Base-by-base conservation (phyloP, 2,329 filamentous ascomycete genomes). In the Dothideomycetes sp. region DNA sequence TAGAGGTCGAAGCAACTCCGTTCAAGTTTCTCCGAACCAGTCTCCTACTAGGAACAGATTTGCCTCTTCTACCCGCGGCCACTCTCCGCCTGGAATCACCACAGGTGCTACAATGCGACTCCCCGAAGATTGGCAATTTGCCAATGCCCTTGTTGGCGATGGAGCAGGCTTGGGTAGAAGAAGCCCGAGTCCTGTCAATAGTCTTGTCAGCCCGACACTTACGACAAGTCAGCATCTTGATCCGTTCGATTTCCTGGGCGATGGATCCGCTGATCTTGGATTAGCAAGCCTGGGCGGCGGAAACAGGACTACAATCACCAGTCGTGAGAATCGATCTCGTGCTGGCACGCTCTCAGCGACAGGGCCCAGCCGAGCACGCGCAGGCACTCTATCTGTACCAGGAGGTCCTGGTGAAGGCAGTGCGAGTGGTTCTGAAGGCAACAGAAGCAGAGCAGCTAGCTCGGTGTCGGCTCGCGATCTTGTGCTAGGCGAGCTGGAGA, bases 401-500 rank as follows among this genome's bases (percentile, higher is more conserved):
- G 37, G 34, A n/a, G n/a, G 19, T 12, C 30, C 38, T 12, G 30
- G 5, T 5, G 22, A 27, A 7, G 22, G 22, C 22, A 27, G 22
- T 12, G 30, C n/a, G 7, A 33, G 16, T 45, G 10, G 30, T 49
- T 22, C 32, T 27, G 31, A 29, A 32, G 29, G 43, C 36, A 60
- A 44, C 50, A 74, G 70, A 54, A 75, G 75, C 50, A 66, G 80
- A 32, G 73, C 78, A 17, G 76, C 73, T 40, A 87, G 81, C 58
- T 69, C 72, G 4, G 79, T 88, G 42, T 85, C 77, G 53, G 79
- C 81, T 36, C 75, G 79, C 35, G 81, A 87, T 52, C 7, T 27
- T 12, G 83, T 93, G 49, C 76, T 88, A 58, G 79, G 87, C 49
- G 83, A 91, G 55, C 72, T 96, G 40, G 85, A 91, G 53, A 84